These are phyloP conservation scores for Biscogniauxia mediterranea DNA, from an alignment of 2,329 filamentous ascomycete species.

Conservation along the genomic window DNA sequence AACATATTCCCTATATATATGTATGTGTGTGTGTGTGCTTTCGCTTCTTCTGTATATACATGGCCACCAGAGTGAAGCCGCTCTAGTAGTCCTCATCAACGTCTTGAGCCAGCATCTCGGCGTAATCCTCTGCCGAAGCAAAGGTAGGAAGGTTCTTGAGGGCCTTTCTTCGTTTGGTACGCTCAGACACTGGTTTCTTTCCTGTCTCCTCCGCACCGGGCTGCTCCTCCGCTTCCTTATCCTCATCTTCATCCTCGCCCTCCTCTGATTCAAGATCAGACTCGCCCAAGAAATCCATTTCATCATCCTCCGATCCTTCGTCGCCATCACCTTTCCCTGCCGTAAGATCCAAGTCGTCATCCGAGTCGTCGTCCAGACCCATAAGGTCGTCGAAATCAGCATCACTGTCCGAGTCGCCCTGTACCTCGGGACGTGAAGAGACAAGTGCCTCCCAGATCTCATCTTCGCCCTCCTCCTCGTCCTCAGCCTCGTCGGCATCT, in stretches of 20 bases:
- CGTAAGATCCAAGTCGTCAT: slow-evolving; percentile 50
- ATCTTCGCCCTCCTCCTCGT: slow-evolving; percentile 64
- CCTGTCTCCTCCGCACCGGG: slow-evolving; percentile 42
- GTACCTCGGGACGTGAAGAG: slow-evolving; percentile 73
- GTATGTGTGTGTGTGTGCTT: neutral
- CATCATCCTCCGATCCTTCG: slow-evolving; percentile 41
- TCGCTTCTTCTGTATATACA: slow-evolving; percentile 20
- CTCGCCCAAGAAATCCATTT: slow-evolving; percentile 34
- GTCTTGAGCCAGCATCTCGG: slow-evolving; percentile 74
- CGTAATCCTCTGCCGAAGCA: slow-evolving; percentile 91
- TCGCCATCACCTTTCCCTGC: slow-evolving; percentile 38
- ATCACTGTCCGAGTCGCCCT: slow-evolving; percentile 57
- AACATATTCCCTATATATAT: neutral
- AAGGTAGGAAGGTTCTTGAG: slow-evolving; percentile 89
- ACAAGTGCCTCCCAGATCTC: slow-evolving; percentile 93
- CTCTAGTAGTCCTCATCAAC: slow-evolving; percentile 43
- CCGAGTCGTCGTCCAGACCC: slow-evolving; percentile 44
- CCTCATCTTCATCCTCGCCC: slow-evolving; percentile 40
- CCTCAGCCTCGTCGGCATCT: slow-evolving; percentile 25
- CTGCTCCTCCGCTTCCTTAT: slow-evolving; percentile 38
- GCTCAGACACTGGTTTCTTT: slow-evolving; percentile 38
- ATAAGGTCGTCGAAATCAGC: slow-evolving; percentile 45
- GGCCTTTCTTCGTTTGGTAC: slow-evolving; percentile 71
- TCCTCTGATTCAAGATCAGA: slow-evolving; percentile 39
- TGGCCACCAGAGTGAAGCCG: neutral